Evolutionary conservation across 768 basidiomycete species (phyloP).

Genomic region (Podaxis pistillaris): DNA sequence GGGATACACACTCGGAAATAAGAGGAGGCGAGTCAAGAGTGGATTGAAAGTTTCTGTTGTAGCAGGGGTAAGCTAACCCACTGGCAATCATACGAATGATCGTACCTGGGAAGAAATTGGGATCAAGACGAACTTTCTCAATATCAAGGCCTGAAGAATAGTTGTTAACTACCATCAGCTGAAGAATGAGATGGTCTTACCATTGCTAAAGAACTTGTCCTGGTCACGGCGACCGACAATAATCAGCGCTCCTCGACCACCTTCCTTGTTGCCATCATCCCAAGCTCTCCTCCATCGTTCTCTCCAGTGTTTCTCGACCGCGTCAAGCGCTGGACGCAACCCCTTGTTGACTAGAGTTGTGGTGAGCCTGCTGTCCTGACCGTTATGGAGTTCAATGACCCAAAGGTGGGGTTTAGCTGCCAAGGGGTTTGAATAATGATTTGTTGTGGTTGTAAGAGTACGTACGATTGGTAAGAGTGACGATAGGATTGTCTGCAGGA

Average conservation of each 20-base stretch:
- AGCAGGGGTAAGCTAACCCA: constrained; percentile 9
- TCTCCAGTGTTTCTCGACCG: constrained; percentile 73
- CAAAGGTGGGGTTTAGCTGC: constrained; percentile 61
- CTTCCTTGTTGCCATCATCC: constrained; percentile 43
- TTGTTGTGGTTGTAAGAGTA: neutral
- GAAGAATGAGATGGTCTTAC: constrained; percentile 29
- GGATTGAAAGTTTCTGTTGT: constrained; percentile 71
- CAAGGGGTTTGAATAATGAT: neutral
- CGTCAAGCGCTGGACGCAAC: constrained; percentile 68
- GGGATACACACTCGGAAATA: constrained; percentile 67
- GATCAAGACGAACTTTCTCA: constrained; percentile 46
- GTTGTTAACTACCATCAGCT: neutral
- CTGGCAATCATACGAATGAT: constrained; percentile 1
- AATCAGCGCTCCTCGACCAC: constrained; percentile 68
- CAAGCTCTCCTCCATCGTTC: constrained; percentile 44
- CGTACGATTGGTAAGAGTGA: constrained; percentile 70
- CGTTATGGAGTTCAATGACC: constrained; percentile 82
- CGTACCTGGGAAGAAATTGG: constrained; percentile 65
- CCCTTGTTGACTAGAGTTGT: constrained; percentile 54
- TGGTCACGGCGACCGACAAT: constrained; percentile 74
- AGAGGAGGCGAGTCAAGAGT: constrained; percentile 62
- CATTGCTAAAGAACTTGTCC: constrained; percentile 90
- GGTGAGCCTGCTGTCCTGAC: constrained; percentile 70
- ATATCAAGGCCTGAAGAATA: constrained; percentile 62
- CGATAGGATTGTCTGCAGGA: constrained; percentile 36